Percentiles rank a stretch among this genome's conserved stretches.
Conservation (phyloP, 129 eudicot genomes). For the Centaurea solstitialis region DNA sequence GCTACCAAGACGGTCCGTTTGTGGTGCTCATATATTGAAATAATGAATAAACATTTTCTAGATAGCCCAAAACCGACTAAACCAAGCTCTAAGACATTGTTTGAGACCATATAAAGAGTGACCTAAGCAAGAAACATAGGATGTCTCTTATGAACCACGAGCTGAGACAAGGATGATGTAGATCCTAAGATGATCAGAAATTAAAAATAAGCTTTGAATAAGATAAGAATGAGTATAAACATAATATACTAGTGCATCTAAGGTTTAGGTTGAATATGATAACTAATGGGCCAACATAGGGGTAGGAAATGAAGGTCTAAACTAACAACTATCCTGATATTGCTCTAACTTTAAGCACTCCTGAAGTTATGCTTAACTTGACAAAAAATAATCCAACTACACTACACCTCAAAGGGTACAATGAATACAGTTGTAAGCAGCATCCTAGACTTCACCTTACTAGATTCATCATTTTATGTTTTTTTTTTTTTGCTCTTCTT, state of each 20-base stretch:
- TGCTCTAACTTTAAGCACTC: neutral
- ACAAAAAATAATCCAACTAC: neutral
- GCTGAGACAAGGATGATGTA: neutral
- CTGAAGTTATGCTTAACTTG: neutral
- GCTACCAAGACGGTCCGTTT: neutral
- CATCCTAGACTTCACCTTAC: neutral
- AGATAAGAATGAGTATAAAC: neutral
- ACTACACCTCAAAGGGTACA: neutral
- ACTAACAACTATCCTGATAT: neutral
- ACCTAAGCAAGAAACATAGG: neutral
- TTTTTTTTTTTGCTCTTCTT: constrained; percentile 4
- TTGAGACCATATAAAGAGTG: neutral
- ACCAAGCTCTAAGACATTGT: neutral
- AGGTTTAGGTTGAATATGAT: neutral
- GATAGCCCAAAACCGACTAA: neutral
- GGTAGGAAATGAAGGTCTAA: neutral
- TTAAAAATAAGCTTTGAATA: neutral
- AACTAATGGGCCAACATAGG: neutral
- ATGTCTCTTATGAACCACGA: neutral
- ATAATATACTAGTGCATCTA: neutral
- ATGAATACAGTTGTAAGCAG: neutral
- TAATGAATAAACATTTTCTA: neutral
- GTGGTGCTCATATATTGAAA: neutral
- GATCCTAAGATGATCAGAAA: neutral
- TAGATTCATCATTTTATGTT: neutral